Evolutionary conservation across 257 asterid species (phyloP).

Genomic region (Nicotiana undulata): DNA sequence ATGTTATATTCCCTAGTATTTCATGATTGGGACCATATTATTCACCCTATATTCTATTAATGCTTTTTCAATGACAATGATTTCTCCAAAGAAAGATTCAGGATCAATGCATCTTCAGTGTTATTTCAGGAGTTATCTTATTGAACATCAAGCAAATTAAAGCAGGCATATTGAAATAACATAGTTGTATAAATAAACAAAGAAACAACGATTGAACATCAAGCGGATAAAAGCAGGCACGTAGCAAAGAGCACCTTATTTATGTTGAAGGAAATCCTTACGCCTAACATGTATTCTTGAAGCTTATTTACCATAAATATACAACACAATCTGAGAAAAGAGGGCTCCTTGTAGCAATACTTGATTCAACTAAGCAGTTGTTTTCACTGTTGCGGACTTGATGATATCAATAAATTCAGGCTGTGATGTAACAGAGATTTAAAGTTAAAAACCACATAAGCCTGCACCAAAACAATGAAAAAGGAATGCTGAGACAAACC

Average conservation of each 20-base stretch:
- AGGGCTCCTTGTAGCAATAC: not conserved
- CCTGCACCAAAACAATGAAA: not conserved
- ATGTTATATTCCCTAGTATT: too few relatives aligned
- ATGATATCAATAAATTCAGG: slow-evolving; percentile 34
- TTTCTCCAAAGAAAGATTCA: not conserved
- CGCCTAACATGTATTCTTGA: not conserved
- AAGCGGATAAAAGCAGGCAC: not conserved
- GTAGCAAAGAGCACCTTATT: not conserved
- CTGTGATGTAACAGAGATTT: slow-evolving; percentile 11
- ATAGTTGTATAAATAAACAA: too few relatives aligned
- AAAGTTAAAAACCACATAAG: not conserved
- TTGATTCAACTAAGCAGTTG: slow-evolving; percentile 3
- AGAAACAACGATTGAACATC: not conserved
- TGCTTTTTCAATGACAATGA: not conserved
- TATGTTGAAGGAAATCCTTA: not conserved
- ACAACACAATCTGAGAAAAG: not conserved
- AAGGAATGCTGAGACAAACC: slow-evolving; percentile 11
- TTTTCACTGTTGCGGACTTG: slow-evolving; percentile 24
- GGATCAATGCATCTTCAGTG: not conserved
- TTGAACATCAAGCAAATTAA: not conserved
- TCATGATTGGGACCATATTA: not conserved
- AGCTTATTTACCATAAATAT: not conserved
- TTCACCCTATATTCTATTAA: not conserved
- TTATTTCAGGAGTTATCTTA: not conserved
- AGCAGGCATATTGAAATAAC: not conserved